phyloP scores from a whole-genome alignment of 192 early-diverging fungal species.

The Coemansia sp. region DNA sequence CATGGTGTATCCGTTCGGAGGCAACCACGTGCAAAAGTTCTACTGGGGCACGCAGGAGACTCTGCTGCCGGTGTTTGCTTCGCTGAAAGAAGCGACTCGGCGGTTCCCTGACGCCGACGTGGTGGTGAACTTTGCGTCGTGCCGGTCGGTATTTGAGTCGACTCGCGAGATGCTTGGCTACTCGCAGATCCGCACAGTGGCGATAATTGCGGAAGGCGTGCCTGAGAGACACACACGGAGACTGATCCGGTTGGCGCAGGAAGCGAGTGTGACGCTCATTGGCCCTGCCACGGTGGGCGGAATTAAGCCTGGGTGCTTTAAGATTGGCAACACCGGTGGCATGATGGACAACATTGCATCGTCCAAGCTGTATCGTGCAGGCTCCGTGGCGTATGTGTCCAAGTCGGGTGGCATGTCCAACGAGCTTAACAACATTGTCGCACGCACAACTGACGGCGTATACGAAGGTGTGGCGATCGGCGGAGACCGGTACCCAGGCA shows the following conservation, averaged over 20 bases:
- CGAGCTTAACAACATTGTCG: slow-evolving; percentile 99
- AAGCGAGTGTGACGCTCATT: slow-evolving; percentile 81
- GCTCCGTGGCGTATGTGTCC: slow-evolving; percentile 96
- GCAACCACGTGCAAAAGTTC: slow-evolving; percentile 98
- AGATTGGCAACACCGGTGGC: slow-evolving; percentile 99
- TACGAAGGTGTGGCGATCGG: slow-evolving; percentile 99
- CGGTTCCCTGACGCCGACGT: slow-evolving; percentile 92
- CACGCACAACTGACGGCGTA: slow-evolving; percentile 93
- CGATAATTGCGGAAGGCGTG: slow-evolving; percentile 98
- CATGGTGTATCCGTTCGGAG: slow-evolving; percentile 99
- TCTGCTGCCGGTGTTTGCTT: slow-evolving; percentile 89
- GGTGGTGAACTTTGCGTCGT: slow-evolving; percentile 97
- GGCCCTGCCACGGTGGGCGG: slow-evolving; percentile 98
- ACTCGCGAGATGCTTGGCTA: slow-evolving; percentile 83
- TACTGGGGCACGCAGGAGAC: slow-evolving; percentile 99
- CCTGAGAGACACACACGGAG: slow-evolving; percentile 94
- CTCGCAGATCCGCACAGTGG: slow-evolving; percentile 88
- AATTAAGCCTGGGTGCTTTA: slow-evolving; percentile 99
- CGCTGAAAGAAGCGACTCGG: slow-evolving; percentile 76
- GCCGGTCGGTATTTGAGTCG: slow-evolving; percentile 89
- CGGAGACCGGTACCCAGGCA: slow-evolving; percentile 97
- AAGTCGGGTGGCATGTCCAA: slow-evolving; percentile 99
- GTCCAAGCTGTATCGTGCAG: slow-evolving; percentile 94
- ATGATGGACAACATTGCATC: slow-evolving; percentile 99
- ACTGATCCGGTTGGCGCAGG: slow-evolving; percentile 80